phyloP scores from a whole-genome alignment of 495 filamentous ascomycete genomes.

The Darksidea phi region DNA sequence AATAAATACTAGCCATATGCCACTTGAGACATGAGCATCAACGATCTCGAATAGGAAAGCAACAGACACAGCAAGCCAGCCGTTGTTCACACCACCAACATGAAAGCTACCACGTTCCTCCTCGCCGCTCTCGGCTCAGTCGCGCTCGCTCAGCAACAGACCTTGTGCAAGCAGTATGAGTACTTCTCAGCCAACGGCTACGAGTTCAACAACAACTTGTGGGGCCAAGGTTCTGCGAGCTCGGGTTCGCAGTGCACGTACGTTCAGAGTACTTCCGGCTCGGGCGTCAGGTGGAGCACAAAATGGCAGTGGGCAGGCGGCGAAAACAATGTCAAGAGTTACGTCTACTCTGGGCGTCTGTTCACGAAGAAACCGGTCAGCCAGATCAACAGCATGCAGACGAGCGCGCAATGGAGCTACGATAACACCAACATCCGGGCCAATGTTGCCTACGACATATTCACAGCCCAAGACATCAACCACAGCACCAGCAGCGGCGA shows the following conservation, averaged over 20 bases:
- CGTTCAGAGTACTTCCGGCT: slow-evolving; percentile 40
- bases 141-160: neutral
- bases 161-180: slow-evolving; percentile 46
- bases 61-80: too few relatives aligned
- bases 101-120: neutral
- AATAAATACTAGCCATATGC: too few relatives aligned
- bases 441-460: slow-evolving; percentile 52
- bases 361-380: slow-evolving; percentile 43
- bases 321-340: slow-evolving; percentile 50
- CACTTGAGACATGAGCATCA: neutral
- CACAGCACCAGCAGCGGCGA: slow-evolving; percentile 50
- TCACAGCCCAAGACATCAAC: slow-evolving; percentile 49
- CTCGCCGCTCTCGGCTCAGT: neutral
- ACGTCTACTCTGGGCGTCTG: slow-evolving; percentile 42
- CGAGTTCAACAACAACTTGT: slow-evolving; percentile 51
- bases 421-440: slow-evolving; percentile 44
- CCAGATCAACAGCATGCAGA: slow-evolving; percentile 44
- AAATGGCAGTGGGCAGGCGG: slow-evolving; percentile 50
- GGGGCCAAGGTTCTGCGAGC: slow-evolving; percentile 42
- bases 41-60: neutral
- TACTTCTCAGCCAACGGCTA: slow-evolving; percentile 43
- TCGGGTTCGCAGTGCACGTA: slow-evolving; percentile 49
- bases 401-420: slow-evolving; percentile 46
- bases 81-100: neutral
- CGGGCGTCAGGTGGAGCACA: slow-evolving; percentile 43